Base-by-base conservation (phyloP, 306 rosid species). In the Lathyrus sativus region DNA sequence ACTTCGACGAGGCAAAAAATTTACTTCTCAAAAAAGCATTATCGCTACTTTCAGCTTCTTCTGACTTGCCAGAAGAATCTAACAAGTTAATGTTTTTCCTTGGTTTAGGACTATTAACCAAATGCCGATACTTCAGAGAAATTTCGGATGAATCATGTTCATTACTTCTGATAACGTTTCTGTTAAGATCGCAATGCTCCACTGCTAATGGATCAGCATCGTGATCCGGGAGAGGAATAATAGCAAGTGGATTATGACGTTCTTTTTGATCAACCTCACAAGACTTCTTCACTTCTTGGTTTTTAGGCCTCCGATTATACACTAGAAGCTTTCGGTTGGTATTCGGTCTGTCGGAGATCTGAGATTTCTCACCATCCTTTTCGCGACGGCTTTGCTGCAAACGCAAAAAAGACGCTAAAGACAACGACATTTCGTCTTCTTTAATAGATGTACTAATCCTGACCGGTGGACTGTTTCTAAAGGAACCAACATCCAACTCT, bases 381-480 rank as follows among this genome's bases (percentile, higher is more conserved):
- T 65, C 59, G 2, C 54, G 74, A 79, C 57, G 1, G 29, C 62
- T 71, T 39, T 76, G 69, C 7, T 12, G 65, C 39, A 65, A 57
- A 28, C 79, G 58, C 78, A 92, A 75, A 62, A 89, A 68, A 63
- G 28, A 33, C 10, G 92, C 69, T 41, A 89, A 76, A 42, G 96
- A 92, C 33, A 89, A 26, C 35, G 74, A 66, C 85, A 87, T 18
- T 65, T 90, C 98, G 26, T 83, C 87, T 28, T 86, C 96, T 68
- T 67, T 67, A 50, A 43, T 60, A 35, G 59, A 53, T 3, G 73
- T 73, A 42, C 74, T 86, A 39, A 77, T 38, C 79, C 71, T 85
- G 68, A 80, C 70, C 11, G 80, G 84, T 56, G 87, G 85, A 80
- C 80, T 70, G 70, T 73, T 76, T 69, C 89, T 82, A 33, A 83